A percentile compares a stretch with the other conserved stretches of the same genome.
Evolutionary conservation across 257 asterid genomes (phyloP).

Genomic region (Mentha longifolia): DNA sequence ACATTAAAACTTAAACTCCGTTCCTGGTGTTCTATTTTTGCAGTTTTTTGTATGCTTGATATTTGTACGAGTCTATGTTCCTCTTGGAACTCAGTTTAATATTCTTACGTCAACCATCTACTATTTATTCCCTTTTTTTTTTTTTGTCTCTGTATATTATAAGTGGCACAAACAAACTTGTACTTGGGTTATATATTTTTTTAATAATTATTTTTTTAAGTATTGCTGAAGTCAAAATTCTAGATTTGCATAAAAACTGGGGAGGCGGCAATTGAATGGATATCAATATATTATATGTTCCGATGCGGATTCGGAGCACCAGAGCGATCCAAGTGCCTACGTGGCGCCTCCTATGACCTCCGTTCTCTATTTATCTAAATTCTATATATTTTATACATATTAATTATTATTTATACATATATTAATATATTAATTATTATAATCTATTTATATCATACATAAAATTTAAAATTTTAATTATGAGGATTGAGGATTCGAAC

Average conservation of each 20-base stretch:
- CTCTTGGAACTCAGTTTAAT: not conserved
- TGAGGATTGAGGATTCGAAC: too few species aligned
- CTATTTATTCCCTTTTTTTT: not conserved
- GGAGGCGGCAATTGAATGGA: not conserved
- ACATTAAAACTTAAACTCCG: slow-evolving; percentile 57
- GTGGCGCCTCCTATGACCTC: too few species aligned
- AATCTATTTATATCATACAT: too few species aligned
- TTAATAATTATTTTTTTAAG: not conserved
- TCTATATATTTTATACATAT: too few species aligned
- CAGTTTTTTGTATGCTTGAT: not conserved
- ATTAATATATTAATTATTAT: too few species aligned
- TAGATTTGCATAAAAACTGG: too few species aligned
- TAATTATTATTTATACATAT: too few species aligned
- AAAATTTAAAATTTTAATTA: too few species aligned
- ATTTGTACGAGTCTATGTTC: not conserved
- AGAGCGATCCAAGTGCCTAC: too few species aligned
- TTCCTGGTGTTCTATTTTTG: slow-evolving; percentile 3
- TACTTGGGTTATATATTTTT: not conserved
- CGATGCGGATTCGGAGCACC: too few species aligned
- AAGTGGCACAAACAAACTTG: slow-evolving; percentile 10
- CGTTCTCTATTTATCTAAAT: too few species aligned
- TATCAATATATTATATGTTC: too few species aligned
- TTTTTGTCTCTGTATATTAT: slow-evolving; percentile 22
- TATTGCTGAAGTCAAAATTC: not conserved
- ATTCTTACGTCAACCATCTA: not conserved